These are phyloP conservation scores for Sugiyamaella xylanicola DNA, from an alignment of 1,139 yeast species.

Conservation along the genomic window DNA sequence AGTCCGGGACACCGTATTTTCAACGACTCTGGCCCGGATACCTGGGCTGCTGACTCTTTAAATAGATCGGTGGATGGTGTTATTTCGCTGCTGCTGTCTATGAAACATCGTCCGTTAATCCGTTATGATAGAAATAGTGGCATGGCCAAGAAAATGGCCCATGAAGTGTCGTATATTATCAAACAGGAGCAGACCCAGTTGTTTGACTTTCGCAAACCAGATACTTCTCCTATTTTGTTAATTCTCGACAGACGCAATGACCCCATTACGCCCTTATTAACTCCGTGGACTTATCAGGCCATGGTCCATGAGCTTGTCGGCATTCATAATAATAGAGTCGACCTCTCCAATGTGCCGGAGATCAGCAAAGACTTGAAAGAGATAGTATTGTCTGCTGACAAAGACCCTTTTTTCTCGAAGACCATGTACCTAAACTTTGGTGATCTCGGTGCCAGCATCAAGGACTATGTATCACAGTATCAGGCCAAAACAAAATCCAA, in stretches of 20 bases:
- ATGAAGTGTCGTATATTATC: conserved; percentile 52
- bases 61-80: conserved; percentile 57
- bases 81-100: conserved; percentile 66
- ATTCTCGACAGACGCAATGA: conserved; percentile 83
- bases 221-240: conserved; percentile 74
- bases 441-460: conserved; percentile 86
- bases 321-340: conserved; percentile 77
- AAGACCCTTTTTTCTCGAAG: conserved; percentile 75
- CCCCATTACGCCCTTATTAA: conserved; percentile 86
- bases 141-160: conserved; percentile 66
- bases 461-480: conserved; percentile 80
- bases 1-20: conserved; percentile 33
- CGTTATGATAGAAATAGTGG: conserved; percentile 70
- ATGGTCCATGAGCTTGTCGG: conserved; percentile 94
- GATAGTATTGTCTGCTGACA: conserved; percentile 63
- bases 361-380: conserved; percentile 55
- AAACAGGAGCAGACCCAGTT: conserved; percentile 49
- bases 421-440: conserved; percentile 91
- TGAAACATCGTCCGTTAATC: conserved; percentile 76
- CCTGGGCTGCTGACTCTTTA: conserved; percentile 54
- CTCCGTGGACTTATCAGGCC: conserved; percentile 98
- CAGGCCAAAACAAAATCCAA: conserved; percentile 77
- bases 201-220: conserved; percentile 64
- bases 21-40: conserved; percentile 37
- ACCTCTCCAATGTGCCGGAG: conserved; percentile 52